Percentiles rank a stretch among this genome's conserved stretches.
These are phyloP conservation scores for Cytospora paraplurivora DNA, from an alignment of 2,329 filamentous ascomycete genomes.

Conservation along the genomic window DNA sequence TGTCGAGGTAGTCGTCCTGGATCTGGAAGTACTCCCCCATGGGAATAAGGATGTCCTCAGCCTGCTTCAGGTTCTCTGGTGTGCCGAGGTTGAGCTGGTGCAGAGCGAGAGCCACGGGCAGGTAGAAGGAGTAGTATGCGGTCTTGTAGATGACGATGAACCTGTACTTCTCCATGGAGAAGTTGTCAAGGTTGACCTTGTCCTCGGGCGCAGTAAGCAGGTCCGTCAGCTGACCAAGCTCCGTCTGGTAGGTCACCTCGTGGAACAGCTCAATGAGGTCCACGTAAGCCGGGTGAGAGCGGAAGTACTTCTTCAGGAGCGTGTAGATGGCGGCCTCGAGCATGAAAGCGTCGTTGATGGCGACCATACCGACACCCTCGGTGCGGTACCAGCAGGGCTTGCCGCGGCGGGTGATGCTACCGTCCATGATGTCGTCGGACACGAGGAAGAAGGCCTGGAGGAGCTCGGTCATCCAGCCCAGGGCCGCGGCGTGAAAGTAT, in stretches of 20 bases:
- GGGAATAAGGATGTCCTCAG: slow-evolving; percentile 89
- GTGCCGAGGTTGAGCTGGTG: slow-evolving; percentile 84
- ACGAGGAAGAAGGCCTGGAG: slow-evolving; percentile 99
- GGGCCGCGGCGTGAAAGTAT: slow-evolving; percentile 83
- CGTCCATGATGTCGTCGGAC: slow-evolving; percentile 98
- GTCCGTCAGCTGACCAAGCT: slow-evolving; percentile 93
- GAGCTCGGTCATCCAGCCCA: slow-evolving; percentile 98
- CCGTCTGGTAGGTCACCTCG: slow-evolving; percentile 89
- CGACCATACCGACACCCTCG: slow-evolving; percentile 86
- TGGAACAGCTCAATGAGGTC: slow-evolving; percentile 96
- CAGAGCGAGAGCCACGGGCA: slow-evolving; percentile 89
- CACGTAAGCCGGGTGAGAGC: slow-evolving; percentile 80
- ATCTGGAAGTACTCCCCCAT: slow-evolving; percentile 99
- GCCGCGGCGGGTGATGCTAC: slow-evolving; percentile 89
- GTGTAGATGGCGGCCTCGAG: slow-evolving; percentile 89
- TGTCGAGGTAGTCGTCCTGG: slow-evolving; percentile 98
- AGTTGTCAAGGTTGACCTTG: slow-evolving; percentile 88
- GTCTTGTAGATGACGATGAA: slow-evolving; percentile 99
- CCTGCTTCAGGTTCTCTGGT: slow-evolving; percentile 83
- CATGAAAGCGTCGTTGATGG: slow-evolving; percentile 98
- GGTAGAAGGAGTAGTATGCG: slow-evolving; percentile 98
- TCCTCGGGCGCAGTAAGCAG: slow-evolving; percentile 95
- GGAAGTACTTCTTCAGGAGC: slow-evolving; percentile 93
- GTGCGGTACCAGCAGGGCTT: slow-evolving; percentile 96
- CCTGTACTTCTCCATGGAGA: slow-evolving; percentile 90